Evolutionary conservation across 192 early-diverging fungal genomes (phyloP), one percentile per base, ranked within the genome.

Genomic region (Podila epicladia): DNA sequence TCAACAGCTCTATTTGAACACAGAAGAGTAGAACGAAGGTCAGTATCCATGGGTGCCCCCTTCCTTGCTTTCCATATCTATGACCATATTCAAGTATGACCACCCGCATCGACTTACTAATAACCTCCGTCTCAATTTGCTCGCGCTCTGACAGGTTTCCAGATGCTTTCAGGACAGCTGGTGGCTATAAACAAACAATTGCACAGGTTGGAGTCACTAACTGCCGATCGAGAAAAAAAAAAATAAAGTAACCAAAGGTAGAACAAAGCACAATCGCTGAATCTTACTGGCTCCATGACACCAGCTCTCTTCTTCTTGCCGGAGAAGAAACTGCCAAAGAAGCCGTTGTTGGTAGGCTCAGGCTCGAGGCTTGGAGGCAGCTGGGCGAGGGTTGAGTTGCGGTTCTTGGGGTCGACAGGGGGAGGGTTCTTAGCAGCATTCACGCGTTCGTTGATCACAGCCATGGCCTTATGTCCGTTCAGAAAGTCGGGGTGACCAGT

Each of bases 401-500:
- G 65, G 48, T 71, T 77, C 65, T 82, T 87, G 64, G 63, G 60
- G 53, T 74, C 82, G 24, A 74, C 32, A 26, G 75, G 80, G 4
- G 75, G 70, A 48, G 76, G 73, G 59, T 88, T 85, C 83, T 93
- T 93, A 45, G 89, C 86, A 24, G 89, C 89, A 55, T 93, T 91
- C 72, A 96, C 80, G 51, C 93, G 88, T 26, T 98, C 98, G 65
- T 92, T 93, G 82, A 98, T 94, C 65, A 97, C 90, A 29, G 95
- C 89, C 90, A 97, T 95, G 9, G 97, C 96, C 73, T 92, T 93
- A 87, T 99, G 97, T 35, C 98, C 98, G 76, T 91, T 96, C 79
- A 99, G 88, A 85, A 99, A 99, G 80, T 99, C 97, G 8, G 97
- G 97, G 79, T 99, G 98, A 8, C 89, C 97, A 13, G 98, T 99